Evolutionary conservation across 352 stramenopile genomes (phyloP).

Genomic region (Phytophthora agathidicida): DNA sequence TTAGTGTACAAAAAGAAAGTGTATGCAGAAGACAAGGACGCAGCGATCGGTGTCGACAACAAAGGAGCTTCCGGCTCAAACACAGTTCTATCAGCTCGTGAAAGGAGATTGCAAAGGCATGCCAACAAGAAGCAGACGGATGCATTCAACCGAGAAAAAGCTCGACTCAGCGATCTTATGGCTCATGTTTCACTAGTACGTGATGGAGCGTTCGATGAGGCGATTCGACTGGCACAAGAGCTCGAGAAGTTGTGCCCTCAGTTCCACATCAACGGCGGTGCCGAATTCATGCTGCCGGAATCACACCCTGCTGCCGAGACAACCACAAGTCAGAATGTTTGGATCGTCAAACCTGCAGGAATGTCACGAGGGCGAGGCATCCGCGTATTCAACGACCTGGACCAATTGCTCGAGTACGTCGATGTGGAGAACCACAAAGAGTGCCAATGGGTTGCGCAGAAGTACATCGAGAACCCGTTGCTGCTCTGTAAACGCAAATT

Average conservation of each 20-base stretch:
- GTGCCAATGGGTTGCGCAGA: conserved; percentile 88
- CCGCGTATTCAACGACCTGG: conserved; percentile 86
- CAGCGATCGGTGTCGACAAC: conserved; percentile 18
- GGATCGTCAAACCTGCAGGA: conserved; percentile 94
- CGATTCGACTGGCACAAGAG: conserved; percentile 34
- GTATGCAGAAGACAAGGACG: conserved; percentile 51
- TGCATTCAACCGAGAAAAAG: conserved; percentile 64
- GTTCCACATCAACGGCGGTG: conserved; percentile 75
- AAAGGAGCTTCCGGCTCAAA: conserved; percentile 24
- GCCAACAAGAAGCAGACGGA: conserved; percentile 45
- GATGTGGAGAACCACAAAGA: conserved; percentile 89
- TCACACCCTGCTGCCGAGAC: conserved; percentile 9
- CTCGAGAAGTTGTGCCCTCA: conserved; percentile 64
- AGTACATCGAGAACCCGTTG: conserved; percentile 91
- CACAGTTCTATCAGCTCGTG: conserved; percentile 52
- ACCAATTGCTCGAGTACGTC: conserved; percentile 81
- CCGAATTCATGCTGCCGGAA: conserved; percentile 29
- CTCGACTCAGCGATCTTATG: conserved; percentile 54
- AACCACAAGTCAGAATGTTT: conserved; percentile 80
- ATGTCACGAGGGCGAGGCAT: conserved; percentile 90
- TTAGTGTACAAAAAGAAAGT: conserved; percentile 60
- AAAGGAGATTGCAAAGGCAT: conserved; percentile 55
- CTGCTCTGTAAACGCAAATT: conserved; percentile 91
- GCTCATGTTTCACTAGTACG: conserved; percentile 42
- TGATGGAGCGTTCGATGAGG: conserved; percentile 24